phyloP scores from a whole-genome alignment of 2,329 filamentous ascomycete species.

The Cercospora sp. region DNA sequence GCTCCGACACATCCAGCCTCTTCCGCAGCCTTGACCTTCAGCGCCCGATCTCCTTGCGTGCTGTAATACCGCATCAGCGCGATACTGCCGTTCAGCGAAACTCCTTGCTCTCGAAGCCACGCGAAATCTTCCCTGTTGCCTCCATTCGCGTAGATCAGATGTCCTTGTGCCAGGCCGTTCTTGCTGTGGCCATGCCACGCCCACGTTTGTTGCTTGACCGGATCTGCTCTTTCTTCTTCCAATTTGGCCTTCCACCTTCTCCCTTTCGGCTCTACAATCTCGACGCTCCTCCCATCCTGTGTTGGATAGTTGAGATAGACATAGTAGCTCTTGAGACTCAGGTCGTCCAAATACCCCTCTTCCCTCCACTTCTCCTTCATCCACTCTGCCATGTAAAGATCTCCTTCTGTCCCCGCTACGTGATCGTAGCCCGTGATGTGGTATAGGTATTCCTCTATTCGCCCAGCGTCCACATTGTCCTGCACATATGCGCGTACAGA shows the following conservation, averaged over 20 bases:
- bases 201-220: slow-evolving; percentile 66
- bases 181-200: slow-evolving; percentile 89
- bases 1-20: slow-evolving; percentile 82
- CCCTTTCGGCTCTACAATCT: slow-evolving; percentile 72
- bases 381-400: slow-evolving; percentile 81
- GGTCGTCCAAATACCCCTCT: slow-evolving; percentile 65
- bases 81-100: slow-evolving; percentile 77
- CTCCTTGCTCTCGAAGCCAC: slow-evolving; percentile 66
- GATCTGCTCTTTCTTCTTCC: slow-evolving; percentile 75
- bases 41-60: slow-evolving; percentile 67
- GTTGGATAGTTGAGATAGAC: slow-evolving; percentile 93
- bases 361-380: slow-evolving; percentile 76
- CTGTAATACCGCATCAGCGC: slow-evolving; percentile 81
- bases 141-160: slow-evolving; percentile 88
- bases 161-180: slow-evolving; percentile 80
- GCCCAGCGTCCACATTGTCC: slow-evolving; percentile 65
- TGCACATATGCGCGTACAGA: slow-evolving; percentile 75
- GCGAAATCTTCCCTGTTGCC: slow-evolving; percentile 83
- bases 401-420: slow-evolving; percentile 90
- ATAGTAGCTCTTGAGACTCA: slow-evolving; percentile 66
- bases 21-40: slow-evolving; percentile 91
- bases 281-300: slow-evolving; percentile 72
- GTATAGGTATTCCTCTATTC: slow-evolving; percentile 66
- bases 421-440: slow-evolving; percentile 85
- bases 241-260: slow-evolving; percentile 73